phyloP scores from a whole-genome alignment of 805 yeast species.

The Zygosaccharomyces pseudorouxii region DNA sequence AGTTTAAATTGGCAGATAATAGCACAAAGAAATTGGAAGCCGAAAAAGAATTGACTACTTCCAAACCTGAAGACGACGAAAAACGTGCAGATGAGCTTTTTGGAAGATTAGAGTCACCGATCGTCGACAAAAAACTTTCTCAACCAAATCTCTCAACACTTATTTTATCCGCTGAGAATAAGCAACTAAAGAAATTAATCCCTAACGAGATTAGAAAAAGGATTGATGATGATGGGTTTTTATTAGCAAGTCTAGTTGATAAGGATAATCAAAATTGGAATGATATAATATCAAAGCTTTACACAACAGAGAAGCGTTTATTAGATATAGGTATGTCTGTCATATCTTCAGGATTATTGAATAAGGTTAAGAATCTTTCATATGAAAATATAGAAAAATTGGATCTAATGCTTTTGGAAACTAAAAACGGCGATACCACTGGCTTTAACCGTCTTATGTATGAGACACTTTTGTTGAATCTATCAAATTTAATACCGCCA shows the following conservation, averaged over 20 bases:
- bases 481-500: conserved; percentile 14
- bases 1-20: conserved; percentile 16
- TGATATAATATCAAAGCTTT: conserved; percentile 21
- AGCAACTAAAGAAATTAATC: conserved; percentile 17
- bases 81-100: conserved; percentile 7
- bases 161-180: conserved; percentile 14
- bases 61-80: neutral
- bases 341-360: conserved; percentile 12
- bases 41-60: neutral
- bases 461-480: conserved; percentile 24
- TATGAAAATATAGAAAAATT: conserved; percentile 24
- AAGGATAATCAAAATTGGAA: conserved; percentile 28
- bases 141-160: conserved; percentile 16
- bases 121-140: neutral
- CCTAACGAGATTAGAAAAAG: conserved; percentile 20
- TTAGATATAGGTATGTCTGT: conserved; percentile 11
- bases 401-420: conserved; percentile 27
- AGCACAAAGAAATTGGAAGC: conserved; percentile 8
- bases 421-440: conserved; percentile 11
- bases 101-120: neutral
- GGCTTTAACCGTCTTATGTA: conserved; percentile 21
- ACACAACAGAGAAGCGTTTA: conserved; percentile 14
- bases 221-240: conserved; percentile 23
- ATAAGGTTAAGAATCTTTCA: conserved; percentile 15
- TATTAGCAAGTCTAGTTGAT: conserved; percentile 22